phyloP scores from a whole-genome alignment of 768 basidiomycete genomes.

The Clitopilus hobsonii region DNA sequence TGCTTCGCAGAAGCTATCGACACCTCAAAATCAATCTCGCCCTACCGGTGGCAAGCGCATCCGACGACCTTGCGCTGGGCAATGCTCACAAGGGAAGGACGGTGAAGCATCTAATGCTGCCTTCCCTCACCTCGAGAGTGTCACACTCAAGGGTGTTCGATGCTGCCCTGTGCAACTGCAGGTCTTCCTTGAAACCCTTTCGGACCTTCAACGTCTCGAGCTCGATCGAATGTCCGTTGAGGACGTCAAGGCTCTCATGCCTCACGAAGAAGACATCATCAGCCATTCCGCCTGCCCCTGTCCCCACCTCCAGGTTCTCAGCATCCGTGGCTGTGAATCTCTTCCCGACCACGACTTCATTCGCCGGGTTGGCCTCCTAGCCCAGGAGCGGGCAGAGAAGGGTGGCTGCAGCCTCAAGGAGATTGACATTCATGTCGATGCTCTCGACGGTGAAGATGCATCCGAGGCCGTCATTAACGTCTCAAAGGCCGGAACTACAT shows the following conservation, averaged over 20 bases:
- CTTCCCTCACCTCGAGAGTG: constrained; percentile 24
- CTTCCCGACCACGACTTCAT: constrained; percentile 19
- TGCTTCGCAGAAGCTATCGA: constrained; percentile 25
- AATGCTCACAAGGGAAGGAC: background rate
- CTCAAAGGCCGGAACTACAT: constrained; percentile 7
- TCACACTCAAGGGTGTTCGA: constrained; percentile 32
- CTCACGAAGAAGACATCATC: constrained; percentile 6
- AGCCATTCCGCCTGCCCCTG: constrained; percentile 22
- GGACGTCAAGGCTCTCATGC: constrained; percentile 25
- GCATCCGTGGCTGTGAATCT: constrained; percentile 21
- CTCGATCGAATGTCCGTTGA: constrained; percentile 29
- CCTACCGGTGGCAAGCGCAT: constrained; percentile 3
- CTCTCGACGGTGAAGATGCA: constrained; percentile 17
- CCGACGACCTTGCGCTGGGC: constrained; percentile 3
- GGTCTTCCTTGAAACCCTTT: constrained; percentile 25
- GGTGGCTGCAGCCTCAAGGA: constrained; percentile 19
- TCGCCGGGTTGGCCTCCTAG: constrained; percentile 20
- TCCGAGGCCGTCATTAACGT: constrained; percentile 11
- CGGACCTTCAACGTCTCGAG: constrained; percentile 25
- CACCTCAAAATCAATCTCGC: constrained; percentile 11
- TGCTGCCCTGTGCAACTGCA: constrained; percentile 26
- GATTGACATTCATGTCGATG: constrained; percentile 29
- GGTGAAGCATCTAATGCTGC: constrained; percentile 12
- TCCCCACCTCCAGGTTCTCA: constrained; percentile 26
- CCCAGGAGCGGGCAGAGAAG: constrained; percentile 17